These are phyloP conservation scores for Penicillium sp. DNA, from an alignment of 2,329 filamentous ascomycete species.

Conservation along the genomic window DNA sequence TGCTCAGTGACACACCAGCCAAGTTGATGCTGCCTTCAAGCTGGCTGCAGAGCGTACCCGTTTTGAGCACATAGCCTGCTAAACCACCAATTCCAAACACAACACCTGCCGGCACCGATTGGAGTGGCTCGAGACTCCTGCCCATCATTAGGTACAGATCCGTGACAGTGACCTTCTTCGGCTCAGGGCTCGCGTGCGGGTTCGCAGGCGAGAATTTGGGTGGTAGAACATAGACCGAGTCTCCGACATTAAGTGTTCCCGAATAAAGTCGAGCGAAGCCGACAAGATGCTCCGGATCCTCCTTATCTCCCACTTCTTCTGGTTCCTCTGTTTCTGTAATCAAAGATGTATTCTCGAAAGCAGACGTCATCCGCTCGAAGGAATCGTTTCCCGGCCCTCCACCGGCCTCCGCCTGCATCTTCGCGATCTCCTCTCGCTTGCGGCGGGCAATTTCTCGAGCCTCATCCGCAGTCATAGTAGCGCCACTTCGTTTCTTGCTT, in stretches of 20 bases:
- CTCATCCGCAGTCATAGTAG: constrained; percentile 78
- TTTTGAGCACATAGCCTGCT: constrained; percentile 91
- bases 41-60: constrained; percentile 86
- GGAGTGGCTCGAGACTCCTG: constrained; percentile 75
- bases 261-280: constrained; percentile 95
- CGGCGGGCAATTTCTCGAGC: constrained; percentile 81
- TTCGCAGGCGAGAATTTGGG: constrained; percentile 88
- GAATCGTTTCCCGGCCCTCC: constrained; percentile 44
- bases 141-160: constrained; percentile 97
- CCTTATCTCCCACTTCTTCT: constrained; percentile 55
- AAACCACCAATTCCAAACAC: constrained; percentile 94
- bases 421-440: constrained; percentile 85
- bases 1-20: constrained; percentile 76
- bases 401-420: constrained; percentile 64
- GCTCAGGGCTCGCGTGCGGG: constrained; percentile 68
- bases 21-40: constrained; percentile 85
- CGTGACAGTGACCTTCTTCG: constrained; percentile 78
- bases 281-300: constrained; percentile 82
- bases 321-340: constrained; percentile 49
- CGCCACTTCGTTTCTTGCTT: constrained; percentile 70
- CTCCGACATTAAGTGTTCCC: constrained; percentile 82
- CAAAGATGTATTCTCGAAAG: constrained; percentile 61
- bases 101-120: constrained; percentile 84
- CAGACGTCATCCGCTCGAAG: constrained; percentile 57
- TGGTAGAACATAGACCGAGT: constrained; percentile 84